phyloP scores from a whole-genome alignment of 306 rosid species.

The Sicyos edulis region DNA sequence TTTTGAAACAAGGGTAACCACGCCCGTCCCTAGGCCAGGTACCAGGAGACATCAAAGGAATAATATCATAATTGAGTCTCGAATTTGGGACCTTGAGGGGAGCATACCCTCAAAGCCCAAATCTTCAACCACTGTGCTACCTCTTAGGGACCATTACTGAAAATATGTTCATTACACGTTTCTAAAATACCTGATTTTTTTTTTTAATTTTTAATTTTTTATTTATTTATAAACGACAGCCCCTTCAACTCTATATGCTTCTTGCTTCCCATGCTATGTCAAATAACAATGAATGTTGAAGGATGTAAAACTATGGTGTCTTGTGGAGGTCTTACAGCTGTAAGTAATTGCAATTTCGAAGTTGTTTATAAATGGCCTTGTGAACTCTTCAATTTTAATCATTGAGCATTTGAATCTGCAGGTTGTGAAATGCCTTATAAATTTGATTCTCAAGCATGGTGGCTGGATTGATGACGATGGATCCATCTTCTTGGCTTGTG shows the following conservation, averaged over 20 bases:
- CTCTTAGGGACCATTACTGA: no score
- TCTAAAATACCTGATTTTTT: background rate
- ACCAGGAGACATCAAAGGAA: no score
- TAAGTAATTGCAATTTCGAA: constrained; percentile 34
- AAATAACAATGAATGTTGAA: constrained; percentile 63
- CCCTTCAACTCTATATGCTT: constrained; percentile 75
- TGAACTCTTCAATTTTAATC: background rate
- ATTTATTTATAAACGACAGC: constrained; percentile 25
- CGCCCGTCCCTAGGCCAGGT: no score
- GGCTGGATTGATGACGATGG: constrained; percentile 43
- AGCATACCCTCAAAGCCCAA: no score
- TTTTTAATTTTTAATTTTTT: no score
- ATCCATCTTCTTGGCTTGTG: constrained; percentile 73
- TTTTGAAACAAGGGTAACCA: no score
- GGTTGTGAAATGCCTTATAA: constrained; percentile 72
- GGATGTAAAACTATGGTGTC: constrained; percentile 64
- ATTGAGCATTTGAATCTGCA: constrained; percentile 35
- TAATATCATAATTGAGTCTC: no score
- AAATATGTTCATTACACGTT: background rate
- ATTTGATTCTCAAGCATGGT: constrained; percentile 39
- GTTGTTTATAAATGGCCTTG: background rate
- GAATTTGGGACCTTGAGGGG: no score
- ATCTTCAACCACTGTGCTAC: no score
- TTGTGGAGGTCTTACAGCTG: constrained; percentile 64
- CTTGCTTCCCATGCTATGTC: constrained; percentile 85